Percentiles rank a stretch among this genome's conserved stretches.
These are phyloP conservation scores for Xylaria sp. DNA, from an alignment of 2,329 filamentous ascomycete species.

Conservation along the genomic window DNA sequence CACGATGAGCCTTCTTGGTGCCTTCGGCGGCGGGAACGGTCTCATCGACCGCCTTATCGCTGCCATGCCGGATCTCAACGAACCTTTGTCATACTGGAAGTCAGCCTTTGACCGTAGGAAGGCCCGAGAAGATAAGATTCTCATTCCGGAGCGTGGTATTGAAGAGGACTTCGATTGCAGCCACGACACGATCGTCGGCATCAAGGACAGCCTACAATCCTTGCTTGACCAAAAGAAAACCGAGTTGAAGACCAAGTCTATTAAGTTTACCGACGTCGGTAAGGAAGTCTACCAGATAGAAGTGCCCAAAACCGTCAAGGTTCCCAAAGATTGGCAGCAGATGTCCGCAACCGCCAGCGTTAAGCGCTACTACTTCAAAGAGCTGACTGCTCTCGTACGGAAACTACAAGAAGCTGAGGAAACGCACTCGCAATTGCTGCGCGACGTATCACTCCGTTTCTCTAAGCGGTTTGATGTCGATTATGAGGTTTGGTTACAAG, in stretches of 20 bases:
- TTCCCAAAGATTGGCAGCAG: conserved; percentile 90
- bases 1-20: conserved; percentile 81
- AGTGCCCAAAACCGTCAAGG: conserved; percentile 83
- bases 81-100: conserved; percentile 84
- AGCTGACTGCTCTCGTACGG: conserved; percentile 83
- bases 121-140: conserved; percentile 80
- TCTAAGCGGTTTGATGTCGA: conserved; percentile 89
- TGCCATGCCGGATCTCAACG: conserved; percentile 84
- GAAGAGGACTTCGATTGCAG: conserved; percentile 93
- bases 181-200: conserved; percentile 76
- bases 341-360: conserved; percentile 93
- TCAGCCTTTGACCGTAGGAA: conserved; percentile 86
- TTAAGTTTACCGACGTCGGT: conserved; percentile 85
- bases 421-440: conserved; percentile 88
- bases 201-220: conserved; percentile 76
- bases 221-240: conserved; percentile 77
- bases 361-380: conserved; percentile 92
- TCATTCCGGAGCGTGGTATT: conserved; percentile 87
- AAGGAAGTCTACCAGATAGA: conserved; percentile 98
- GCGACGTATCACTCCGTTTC: conserved; percentile 84
- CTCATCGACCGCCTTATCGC: conserved; percentile 85
- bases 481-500: conserved; percentile 84
- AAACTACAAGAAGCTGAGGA: conserved; percentile 94
- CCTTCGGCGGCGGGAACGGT: conserved; percentile 80
- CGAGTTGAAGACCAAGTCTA: conserved; percentile 76